Evolutionary conservation across 805 yeast species (phyloP).

Genomic region (Nakazawaea ambrosiae): DNA sequence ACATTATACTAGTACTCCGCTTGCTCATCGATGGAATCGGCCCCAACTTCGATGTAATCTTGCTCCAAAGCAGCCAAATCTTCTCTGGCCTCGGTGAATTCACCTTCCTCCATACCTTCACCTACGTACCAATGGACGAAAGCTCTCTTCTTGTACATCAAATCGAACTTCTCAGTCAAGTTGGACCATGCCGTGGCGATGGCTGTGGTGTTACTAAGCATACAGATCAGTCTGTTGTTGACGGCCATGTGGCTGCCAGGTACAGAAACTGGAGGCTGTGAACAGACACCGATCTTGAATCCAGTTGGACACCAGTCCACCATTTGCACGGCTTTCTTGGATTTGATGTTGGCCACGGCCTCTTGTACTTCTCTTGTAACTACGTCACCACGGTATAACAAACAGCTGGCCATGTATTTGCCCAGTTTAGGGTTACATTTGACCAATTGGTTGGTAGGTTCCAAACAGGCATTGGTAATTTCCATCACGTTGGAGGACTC

Average conservation of each 20-base stretch:
- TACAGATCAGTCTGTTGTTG: slow-evolving; percentile 86
- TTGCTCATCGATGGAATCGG: slow-evolving; percentile 60
- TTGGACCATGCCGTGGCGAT: slow-evolving; percentile 95
- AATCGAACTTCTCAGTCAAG: slow-evolving; percentile 85
- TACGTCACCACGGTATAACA: slow-evolving; percentile 90
- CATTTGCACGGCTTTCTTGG: slow-evolving; percentile 83
- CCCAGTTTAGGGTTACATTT: slow-evolving; percentile 90
- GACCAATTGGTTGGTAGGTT: slow-evolving; percentile 92
- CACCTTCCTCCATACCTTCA: slow-evolving; percentile 98
- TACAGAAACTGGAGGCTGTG: slow-evolving; percentile 85
- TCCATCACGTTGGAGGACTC: slow-evolving; percentile 84
- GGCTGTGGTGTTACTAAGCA: slow-evolving; percentile 90
- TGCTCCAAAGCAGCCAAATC: slow-evolving; percentile 89
- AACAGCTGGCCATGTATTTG: slow-evolving; percentile 91
- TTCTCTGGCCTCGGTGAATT: slow-evolving; percentile 91
- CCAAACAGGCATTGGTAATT: slow-evolving; percentile 89
- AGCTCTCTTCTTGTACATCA: slow-evolving; percentile 92
- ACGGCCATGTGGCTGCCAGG: slow-evolving; percentile 74
- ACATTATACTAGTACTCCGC: slow-evolving; percentile 15
- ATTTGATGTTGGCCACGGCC: slow-evolving; percentile 81
- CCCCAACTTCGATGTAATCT: slow-evolving; percentile 87
- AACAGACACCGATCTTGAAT: slow-evolving; percentile 92
- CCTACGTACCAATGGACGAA: slow-evolving; percentile 97
- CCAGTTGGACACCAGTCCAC: slow-evolving; percentile 98
- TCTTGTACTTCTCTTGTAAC: slow-evolving; percentile 90